Evolutionary conservation across 1,139 yeast genomes (phyloP).

Genomic region (Insectozyma bohioensis): DNA sequence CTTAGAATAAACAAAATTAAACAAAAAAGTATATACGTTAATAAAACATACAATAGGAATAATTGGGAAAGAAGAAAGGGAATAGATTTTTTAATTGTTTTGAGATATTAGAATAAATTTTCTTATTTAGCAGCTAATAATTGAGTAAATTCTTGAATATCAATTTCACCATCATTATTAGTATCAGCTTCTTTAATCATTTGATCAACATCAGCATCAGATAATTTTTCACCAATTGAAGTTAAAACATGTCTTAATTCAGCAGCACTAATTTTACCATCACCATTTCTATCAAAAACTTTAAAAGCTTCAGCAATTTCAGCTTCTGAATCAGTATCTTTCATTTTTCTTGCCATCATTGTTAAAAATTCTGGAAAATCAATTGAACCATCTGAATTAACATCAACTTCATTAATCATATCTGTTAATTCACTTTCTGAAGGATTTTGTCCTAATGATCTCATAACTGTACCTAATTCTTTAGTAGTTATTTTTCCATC

Average conservation of each 20-base stretch:
- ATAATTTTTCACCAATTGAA: constrained; percentile 92
- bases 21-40: too few species aligned
- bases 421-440: constrained; percentile 94
- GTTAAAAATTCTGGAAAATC: constrained; percentile 86
- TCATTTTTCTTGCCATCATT: constrained; percentile 94
- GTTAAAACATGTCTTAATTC: constrained; percentile 96
- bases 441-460: constrained; percentile 96
- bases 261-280: constrained; percentile 93
- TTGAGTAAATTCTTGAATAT: constrained; percentile 91
- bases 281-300: constrained; percentile 92
- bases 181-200: constrained; percentile 96
- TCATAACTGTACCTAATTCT: constrained; percentile 97
- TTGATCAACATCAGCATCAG: constrained; percentile 95
- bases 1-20: too few species aligned
- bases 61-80: too few species aligned
- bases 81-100: too few species aligned
- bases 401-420: constrained; percentile 95
- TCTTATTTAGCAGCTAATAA: constrained; percentile 57
- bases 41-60: too few species aligned
- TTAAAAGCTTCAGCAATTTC: constrained; percentile 97
- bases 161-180: constrained; percentile 94
- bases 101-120: too few species aligned
- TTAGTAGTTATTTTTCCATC: constrained; percentile 95
- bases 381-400: constrained; percentile 90
- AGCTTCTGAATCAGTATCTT: constrained; percentile 94